phyloP scores from a whole-genome alignment of 176 grass and related monocot genomes.

The Hsuehochloa calcarea region DNA sequence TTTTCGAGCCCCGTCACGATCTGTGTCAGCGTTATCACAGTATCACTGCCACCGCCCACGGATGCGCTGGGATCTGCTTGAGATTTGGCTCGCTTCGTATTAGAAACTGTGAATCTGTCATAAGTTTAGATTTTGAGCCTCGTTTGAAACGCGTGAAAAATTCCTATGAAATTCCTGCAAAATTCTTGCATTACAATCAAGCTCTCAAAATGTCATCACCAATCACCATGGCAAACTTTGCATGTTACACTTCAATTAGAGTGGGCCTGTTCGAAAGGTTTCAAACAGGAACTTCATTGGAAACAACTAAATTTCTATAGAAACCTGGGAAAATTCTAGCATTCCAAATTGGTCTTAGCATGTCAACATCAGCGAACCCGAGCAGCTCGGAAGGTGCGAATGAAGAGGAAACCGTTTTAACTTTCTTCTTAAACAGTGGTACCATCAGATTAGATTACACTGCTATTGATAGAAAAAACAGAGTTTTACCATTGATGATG shows the following conservation, averaged over 20 bases:
- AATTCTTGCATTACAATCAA: background rate
- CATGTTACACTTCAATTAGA: background rate
- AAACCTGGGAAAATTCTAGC: background rate
- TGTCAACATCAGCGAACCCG: background rate
- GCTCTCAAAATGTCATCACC: background rate
- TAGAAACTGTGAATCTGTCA: background rate
- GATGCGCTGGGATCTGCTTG: background rate
- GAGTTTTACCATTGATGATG: background rate
- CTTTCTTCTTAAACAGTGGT: background rate
- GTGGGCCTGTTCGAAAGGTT: background rate
- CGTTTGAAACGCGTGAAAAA: background rate
- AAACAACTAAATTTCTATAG: background rate
- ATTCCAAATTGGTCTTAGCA: background rate
- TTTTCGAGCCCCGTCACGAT: no score
- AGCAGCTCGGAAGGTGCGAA: background rate
- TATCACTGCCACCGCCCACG: no score
- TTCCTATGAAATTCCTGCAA: background rate
- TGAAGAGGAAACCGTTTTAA: background rate
- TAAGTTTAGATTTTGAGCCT: no score
- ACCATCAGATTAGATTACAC: background rate
- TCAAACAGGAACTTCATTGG: no score
- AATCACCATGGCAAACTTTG: background rate
- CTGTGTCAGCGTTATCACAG: no score
- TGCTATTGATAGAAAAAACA: background rate
- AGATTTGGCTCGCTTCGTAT: background rate